Base-by-base conservation (phyloP, 108 stramenopile species). In the Fragilaria crotonensis region DNA sequence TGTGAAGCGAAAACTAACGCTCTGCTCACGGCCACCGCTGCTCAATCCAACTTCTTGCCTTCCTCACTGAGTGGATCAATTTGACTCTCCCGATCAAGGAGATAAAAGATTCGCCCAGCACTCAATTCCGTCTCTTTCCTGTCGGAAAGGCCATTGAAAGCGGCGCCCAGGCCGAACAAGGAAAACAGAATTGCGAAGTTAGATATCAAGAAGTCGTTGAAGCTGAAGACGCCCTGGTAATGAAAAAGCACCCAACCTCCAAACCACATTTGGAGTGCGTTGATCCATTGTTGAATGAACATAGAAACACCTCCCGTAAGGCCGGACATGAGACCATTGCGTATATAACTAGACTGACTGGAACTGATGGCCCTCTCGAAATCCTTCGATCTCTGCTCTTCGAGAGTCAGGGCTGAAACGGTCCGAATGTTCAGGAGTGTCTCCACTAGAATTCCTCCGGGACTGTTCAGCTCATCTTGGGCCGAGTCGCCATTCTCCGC, bases 371-470 rank as follows among this genome's bases (percentile, higher is more conserved):
- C 83, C 7, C 59, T 56, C 52, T 73, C 62, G 54, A 74, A 91
- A 44, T 83, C 76, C 19, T 70, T 47, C 48, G 71, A 72, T 52
- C 82, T 52, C 29, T 66, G 52, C 30, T 73, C 65, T 62, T 90
- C 83, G 30, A 90, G 57, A 4, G 77, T 75, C 30, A 90, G 46
- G 0, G 88, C 73, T 4, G 84, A 65, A 11, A 90, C 84, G 27
- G 88, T 90, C 11, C 80, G 70, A 47, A 90, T 90, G 62, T 85
- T 90, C 23, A 81, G 56, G 26, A 90, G 57, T 1, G 84, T 84
- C 67, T 90, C 88, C 2, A 86, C 68, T 18, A 80, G 57, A 31
- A 90, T 82, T 36, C 76, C 84, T 25, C 88, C 82, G 30, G 88
- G 81, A 45, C 63, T 74, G 27, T 73, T 64, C 25, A 30, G 27